Percentiles rank a stretch among this genome's conserved stretches.
Evolutionary conservation across 2,329 filamentous ascomycete genomes (phyloP).

Genomic region (Colletotrichum lini): DNA sequence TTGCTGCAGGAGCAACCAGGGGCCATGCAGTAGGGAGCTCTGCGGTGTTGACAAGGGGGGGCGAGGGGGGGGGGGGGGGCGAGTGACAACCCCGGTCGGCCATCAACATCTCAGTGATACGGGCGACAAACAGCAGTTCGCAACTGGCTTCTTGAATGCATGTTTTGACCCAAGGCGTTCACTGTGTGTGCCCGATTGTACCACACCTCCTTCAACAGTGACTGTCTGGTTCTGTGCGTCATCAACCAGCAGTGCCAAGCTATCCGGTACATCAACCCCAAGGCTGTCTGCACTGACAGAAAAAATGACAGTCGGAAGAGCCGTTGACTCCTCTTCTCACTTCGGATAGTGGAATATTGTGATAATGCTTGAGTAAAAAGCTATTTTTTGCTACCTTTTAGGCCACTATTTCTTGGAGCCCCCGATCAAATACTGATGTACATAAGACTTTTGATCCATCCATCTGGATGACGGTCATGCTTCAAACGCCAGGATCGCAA

Average conservation of each 20-base stretch:
- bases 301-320: no score
- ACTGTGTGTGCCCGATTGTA: neutral
- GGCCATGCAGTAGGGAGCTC: slow-evolving; percentile 4
- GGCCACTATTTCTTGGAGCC: neutral
- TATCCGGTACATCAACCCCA: neutral
- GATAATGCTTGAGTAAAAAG: neutral
- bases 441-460: slow-evolving; percentile 13
- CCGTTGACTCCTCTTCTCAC: no score
- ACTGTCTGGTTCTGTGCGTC: neutral
- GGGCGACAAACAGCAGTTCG: neutral
- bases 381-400: slow-evolving; percentile 4
- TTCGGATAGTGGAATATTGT: neutral
- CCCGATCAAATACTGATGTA: neutral
- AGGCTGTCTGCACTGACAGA: neutral
- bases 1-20: slow-evolving; percentile 23
- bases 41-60: slow-evolving; percentile 2
- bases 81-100: neutral
- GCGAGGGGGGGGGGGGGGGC: neutral
- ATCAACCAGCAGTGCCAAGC: neutral
- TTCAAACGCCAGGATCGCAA: slow-evolving; percentile 27
- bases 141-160: neutral
- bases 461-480: slow-evolving; percentile 18
- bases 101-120: neutral
- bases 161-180: neutral
- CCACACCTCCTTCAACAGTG: neutral